Conservation (phyloP, 2,329 filamentous ascomycete species). For the Fusarium nurragi region DNA sequence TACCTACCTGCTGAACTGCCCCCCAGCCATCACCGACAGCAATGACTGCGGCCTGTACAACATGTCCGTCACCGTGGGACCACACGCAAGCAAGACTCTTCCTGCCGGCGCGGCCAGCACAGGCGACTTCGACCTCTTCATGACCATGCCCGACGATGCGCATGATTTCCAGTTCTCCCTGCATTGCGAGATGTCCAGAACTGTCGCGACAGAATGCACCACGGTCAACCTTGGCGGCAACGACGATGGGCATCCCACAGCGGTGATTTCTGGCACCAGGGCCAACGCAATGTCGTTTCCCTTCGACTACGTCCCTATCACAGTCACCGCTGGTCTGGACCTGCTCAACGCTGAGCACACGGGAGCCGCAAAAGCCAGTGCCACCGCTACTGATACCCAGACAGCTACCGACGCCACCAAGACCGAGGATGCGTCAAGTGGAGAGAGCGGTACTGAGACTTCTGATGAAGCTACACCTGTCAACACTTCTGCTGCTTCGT, state of each 20-base stretch:
- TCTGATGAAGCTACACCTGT: background rate
- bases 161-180: slow-evolving; percentile 10
- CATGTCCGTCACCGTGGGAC: slow-evolving; percentile 4
- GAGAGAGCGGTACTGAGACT: background rate
- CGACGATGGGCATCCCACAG: slow-evolving; percentile 5
- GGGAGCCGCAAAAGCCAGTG: background rate
- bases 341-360: slow-evolving; percentile 17
- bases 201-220: background rate
- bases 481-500: background rate
- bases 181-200: slow-evolving; percentile 16
- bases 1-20: slow-evolving; percentile 18
- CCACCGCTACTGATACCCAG: background rate
- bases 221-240: slow-evolving; percentile 13
- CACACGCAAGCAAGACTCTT: slow-evolving; percentile 15
- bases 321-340: slow-evolving; percentile 12
- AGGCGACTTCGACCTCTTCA: slow-evolving; percentile 7
- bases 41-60: slow-evolving; percentile 17
- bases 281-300: background rate
- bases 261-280: background rate
- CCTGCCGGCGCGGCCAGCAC: slow-evolving; percentile 10
- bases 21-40: background rate
- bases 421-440: background rate
- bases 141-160: slow-evolving; percentile 1
- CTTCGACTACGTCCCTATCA: background rate
- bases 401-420: background rate